Base-by-base conservation (phyloP, 257 asterid genomes). In the Henckelia pumila region DNA sequence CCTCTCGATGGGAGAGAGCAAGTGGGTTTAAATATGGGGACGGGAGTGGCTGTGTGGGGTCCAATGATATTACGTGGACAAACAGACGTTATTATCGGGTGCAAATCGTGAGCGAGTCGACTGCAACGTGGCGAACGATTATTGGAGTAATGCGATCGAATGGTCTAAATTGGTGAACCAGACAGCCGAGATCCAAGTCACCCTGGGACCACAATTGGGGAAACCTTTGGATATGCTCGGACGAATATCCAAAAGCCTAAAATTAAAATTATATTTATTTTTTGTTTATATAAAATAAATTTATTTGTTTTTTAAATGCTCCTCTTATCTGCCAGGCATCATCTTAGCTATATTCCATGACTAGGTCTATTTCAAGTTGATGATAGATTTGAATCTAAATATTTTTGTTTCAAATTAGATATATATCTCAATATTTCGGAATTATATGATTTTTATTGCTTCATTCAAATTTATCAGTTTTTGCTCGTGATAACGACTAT, bases 91-190 rank as follows among this genome's bases (percentile, higher is more conserved):
- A n/a, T n/a, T n/a, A n/a, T n/a, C n/a, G n/a, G n/a, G n/a, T n/a
- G n/a, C n/a, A n/a, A n/a, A n/a, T 9, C 0, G 20, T 47, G 5
- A 1, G 1, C 8, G 0, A 10, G 1, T 9, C 5, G 1, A n/a
- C n/a, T n/a, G n/a, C n/a, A 59, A 44, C 56, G 53, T 25, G 73
- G 49, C 49, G 77, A 74, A 69, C 77, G 83, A 63, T 20, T 29
- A 35, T 17, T 5, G 3, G 10, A 23, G 35, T 63, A 80, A 76
- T 67, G 80, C 83, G 90, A 85, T 78, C 83, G 40, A 75, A 58
- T 90, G 95, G 84, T 92, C 89, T 96, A 87, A 96, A 91, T 13
- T 44, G 52, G 19, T 13, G 19, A 14, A 44, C 52, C 19, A 44
- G 52, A 44, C 52, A 44, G 52, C 52, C 52, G 14, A 44, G 19